Evolutionary conservation across 1,139 yeast species (phyloP).

Genomic region (Hyphopichia pseudoburtonii): DNA sequence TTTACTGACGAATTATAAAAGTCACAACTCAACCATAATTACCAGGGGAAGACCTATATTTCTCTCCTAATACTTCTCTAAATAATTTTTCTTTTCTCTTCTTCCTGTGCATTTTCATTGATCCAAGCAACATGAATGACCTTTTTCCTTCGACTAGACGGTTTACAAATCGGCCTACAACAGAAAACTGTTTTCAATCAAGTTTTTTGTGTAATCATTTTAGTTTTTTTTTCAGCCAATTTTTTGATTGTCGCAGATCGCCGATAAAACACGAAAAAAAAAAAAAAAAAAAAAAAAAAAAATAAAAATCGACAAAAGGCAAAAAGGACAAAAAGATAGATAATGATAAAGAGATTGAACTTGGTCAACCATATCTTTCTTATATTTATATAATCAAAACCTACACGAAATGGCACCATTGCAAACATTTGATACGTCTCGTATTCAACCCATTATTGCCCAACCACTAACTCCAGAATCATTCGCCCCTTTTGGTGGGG

Average conservation of each 20-base stretch:
- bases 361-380: not conserved
- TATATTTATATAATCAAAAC: not conserved
- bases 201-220: not conserved
- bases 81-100: too few species aligned
- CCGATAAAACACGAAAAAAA: not conserved
- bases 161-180: too few species aligned
- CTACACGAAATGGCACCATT: not conserved
- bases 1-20: too few species aligned
- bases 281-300: not conserved
- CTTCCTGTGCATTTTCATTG: too few species aligned
- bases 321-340: not conserved
- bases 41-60: too few species aligned
- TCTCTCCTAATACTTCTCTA: too few species aligned
- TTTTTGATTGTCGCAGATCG: not conserved
- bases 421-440: constrained; percentile 23
- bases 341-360: too few species aligned
- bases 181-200: too few species aligned
- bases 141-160: too few species aligned
- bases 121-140: too few species aligned
- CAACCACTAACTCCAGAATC: constrained; percentile 41
- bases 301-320: not conserved
- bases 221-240: not conserved
- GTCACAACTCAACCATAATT: too few species aligned
- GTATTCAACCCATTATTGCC: constrained; percentile 27
- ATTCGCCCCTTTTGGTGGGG: constrained; percentile 46